phyloP scores from a whole-genome alignment of 2,329 filamentous ascomycete species.

The Trichoderma guizhouense region DNA sequence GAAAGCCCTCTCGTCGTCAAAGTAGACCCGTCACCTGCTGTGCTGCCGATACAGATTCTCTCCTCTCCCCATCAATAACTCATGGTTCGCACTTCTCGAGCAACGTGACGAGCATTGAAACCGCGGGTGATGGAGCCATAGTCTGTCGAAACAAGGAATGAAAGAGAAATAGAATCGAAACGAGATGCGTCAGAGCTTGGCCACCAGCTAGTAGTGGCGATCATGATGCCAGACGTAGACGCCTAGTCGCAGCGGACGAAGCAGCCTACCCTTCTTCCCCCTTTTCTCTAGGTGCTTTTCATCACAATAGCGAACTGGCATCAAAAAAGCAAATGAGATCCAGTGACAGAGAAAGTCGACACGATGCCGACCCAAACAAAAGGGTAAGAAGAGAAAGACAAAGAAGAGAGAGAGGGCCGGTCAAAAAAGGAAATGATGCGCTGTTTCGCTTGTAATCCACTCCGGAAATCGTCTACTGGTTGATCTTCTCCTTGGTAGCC shows the following conservation, averaged over 20 bases:
- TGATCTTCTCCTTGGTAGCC: constrained; percentile 49
- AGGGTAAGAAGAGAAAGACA: neutral
- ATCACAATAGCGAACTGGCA: neutral
- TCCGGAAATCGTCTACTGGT: constrained; percentile 36
- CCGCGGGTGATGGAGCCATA: neutral
- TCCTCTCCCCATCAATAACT: neutral
- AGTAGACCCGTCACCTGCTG: neutral
- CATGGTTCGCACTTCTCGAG: neutral
- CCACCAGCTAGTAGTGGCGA: neutral
- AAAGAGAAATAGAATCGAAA: neutral
- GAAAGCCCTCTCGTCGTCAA: neutral
- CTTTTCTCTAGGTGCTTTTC: neutral
- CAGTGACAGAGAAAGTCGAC: neutral
- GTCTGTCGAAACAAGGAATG: neutral
- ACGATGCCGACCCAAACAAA: neutral
- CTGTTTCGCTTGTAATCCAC: neutral
- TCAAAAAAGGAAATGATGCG: neutral
- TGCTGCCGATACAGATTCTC: neutral
- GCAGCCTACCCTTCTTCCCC: neutral
- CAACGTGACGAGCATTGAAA: neutral
- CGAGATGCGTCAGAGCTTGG: neutral
- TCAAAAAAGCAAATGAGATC: neutral
- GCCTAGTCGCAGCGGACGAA: neutral
- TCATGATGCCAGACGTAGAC: neutral
- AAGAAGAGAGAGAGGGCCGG: neutral